These are phyloP conservation scores for Camellia japonica DNA, from an alignment of 148 eudicot species.

Conservation along the genomic window DNA sequence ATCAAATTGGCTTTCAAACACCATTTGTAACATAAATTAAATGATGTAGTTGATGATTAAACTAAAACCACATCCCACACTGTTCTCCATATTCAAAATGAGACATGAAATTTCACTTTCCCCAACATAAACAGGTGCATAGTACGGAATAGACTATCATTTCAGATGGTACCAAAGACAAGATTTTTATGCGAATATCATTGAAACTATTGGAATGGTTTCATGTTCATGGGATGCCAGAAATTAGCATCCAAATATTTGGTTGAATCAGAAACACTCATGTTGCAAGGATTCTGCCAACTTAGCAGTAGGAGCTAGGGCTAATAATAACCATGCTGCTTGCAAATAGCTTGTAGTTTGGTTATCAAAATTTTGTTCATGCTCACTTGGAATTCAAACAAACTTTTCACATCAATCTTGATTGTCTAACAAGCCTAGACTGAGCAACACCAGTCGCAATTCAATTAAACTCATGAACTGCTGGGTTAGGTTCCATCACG, in stretches of 20 bases:
- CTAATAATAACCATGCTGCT: not conserved
- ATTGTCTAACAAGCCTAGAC: too few species aligned
- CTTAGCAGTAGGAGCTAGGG: not conserved
- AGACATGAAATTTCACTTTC: not conserved
- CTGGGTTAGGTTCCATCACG: not conserved
- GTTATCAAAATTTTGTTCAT: not conserved
- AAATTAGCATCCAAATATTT: constrained; percentile 1
- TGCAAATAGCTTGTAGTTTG: not conserved
- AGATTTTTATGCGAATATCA: not conserved
- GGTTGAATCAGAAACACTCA: not conserved
- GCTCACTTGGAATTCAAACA: too few species aligned
- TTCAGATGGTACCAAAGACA: not conserved
- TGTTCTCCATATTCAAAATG: not conserved
- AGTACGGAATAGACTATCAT: not conserved
- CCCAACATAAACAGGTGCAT: not conserved
- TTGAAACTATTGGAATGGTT: not conserved
- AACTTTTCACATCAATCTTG: not conserved
- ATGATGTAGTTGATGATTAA: not conserved
- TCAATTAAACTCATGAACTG: not conserved
- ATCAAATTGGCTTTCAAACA: not conserved
- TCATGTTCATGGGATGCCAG: not conserved
- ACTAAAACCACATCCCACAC: not conserved
- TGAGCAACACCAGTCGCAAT: too few species aligned
- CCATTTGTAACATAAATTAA: not conserved
- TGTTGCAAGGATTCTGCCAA: not conserved